These are phyloP conservation scores for Penicillium sp. DNA, from an alignment of 2,329 filamentous ascomycete genomes.

Conservation along the genomic window DNA sequence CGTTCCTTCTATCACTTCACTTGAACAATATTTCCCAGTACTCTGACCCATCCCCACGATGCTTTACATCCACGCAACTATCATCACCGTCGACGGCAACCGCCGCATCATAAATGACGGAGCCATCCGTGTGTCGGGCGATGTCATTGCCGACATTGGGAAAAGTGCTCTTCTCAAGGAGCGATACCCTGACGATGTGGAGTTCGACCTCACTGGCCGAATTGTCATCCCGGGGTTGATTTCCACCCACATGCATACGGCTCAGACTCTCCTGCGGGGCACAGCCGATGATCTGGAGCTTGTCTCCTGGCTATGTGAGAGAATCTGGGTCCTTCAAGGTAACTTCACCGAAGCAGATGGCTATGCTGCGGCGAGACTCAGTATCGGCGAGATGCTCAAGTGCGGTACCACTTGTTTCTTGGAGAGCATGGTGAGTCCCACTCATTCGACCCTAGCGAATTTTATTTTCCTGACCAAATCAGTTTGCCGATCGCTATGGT, in stretches of 20 bases:
- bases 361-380: constrained; percentile 50
- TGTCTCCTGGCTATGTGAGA: constrained; percentile 53
- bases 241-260: constrained; percentile 53
- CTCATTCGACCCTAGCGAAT: not conserved
- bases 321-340: constrained; percentile 51
- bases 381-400: constrained; percentile 53
- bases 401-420: constrained; percentile 54
- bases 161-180: constrained; percentile 37
- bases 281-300: constrained; percentile 52
- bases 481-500: constrained; percentile 49
- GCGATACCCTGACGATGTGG: constrained; percentile 32
- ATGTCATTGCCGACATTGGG: constrained; percentile 46
- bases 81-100: constrained; percentile 52
- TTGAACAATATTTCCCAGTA: not conserved
- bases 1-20: too few relatives aligned
- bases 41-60: constrained; percentile 20
- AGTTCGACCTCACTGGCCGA: constrained; percentile 40
- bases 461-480: not conserved
- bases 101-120: constrained; percentile 51
- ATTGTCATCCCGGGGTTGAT: constrained; percentile 53
- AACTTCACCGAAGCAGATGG: constrained; percentile 49
- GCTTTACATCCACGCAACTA: constrained; percentile 52
- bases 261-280: constrained; percentile 49
- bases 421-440: constrained; percentile 49
- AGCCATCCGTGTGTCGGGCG: constrained; percentile 43